Conservation (phyloP, 139 green algal species). For the Chlamydomonas urium region DNA sequence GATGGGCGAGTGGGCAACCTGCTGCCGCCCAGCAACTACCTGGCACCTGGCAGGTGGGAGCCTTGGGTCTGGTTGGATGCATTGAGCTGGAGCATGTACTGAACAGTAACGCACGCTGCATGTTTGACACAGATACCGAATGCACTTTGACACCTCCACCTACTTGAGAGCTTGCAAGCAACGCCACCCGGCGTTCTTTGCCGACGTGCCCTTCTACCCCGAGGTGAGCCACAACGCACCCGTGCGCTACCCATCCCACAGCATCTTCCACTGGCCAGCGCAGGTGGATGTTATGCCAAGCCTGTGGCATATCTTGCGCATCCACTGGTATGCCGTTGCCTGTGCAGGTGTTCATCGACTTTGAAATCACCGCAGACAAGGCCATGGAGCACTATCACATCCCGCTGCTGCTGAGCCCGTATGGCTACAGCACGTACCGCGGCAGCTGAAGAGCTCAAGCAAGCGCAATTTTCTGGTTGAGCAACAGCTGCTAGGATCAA, state of each 20-base stretch:
- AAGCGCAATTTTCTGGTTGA: too few species aligned
- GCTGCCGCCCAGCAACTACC: constrained; percentile 44
- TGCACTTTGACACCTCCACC: constrained; percentile 71
- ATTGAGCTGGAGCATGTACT: too few species aligned
- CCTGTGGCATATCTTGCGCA: too few species aligned
- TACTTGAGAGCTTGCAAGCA: constrained; percentile 64
- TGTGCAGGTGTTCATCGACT: constrained; percentile 54
- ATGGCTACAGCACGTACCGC: constrained; percentile 91
- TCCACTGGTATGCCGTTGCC: too few species aligned
- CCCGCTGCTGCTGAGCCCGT: constrained; percentile 88
- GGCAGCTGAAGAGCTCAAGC: constrained; percentile 72
- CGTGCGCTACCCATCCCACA: too few species aligned
- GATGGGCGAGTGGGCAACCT: constrained; percentile 68
- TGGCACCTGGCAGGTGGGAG: constrained; percentile 56
- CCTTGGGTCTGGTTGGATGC: too few species aligned
- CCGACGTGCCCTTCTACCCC: constrained; percentile 74
- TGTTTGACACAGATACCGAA: constrained; percentile 71
- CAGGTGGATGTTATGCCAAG: too few species aligned
- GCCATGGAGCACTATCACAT: constrained; percentile 87
- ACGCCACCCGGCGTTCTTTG: constrained; percentile 45
- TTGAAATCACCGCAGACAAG: constrained; percentile 58
- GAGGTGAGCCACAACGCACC: constrained; percentile 27
- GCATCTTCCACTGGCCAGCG: too few species aligned
- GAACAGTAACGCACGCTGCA: too few species aligned
- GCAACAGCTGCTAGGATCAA: too few species aligned